Conservation (phyloP, 768 basidiomycete species). For the Tulasnella sp. region DNA sequence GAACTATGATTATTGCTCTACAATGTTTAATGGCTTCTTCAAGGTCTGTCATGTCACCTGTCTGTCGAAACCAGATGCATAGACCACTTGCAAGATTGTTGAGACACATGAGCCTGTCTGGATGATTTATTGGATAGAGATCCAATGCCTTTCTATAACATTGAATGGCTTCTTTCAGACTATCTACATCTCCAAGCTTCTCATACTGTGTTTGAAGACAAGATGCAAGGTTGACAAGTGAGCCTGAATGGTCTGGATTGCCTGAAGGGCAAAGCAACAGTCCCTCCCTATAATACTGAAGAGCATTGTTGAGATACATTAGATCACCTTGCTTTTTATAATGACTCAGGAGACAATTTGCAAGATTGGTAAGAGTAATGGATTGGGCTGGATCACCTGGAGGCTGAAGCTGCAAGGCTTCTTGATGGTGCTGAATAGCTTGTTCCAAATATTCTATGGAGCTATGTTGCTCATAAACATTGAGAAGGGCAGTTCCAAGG, state of each 20-base stretch:
- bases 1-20: not conserved
- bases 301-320: conserved; percentile 9
- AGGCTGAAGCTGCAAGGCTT: not conserved
- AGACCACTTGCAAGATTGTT: not conserved
- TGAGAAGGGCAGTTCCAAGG: conserved; percentile 16
- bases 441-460: conserved; percentile 20
- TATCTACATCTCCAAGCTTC: not conserved
- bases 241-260: not conserved
- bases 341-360: not conserved
- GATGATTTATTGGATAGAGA: not conserved
- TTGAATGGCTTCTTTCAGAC: conserved; percentile 12
- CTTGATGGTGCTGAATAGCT: conserved; percentile 18
- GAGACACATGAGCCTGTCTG: not conserved
- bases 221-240: conserved; percentile 7
- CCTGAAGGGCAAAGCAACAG: not conserved
- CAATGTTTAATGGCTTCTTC: not conserved
- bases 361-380: conserved; percentile 8
- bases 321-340: conserved; percentile 9
- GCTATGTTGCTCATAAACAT: conserved; percentile 17
- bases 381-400: conserved; percentile 5
- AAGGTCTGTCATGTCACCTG: not conserved
- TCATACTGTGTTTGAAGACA: not conserved
- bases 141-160: not conserved
- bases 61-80: not conserved
- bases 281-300: conserved; percentile 1